Conservation (phyloP, 176 grass and related monocot species). For the Hyparrhenia diplandra region DNA sequence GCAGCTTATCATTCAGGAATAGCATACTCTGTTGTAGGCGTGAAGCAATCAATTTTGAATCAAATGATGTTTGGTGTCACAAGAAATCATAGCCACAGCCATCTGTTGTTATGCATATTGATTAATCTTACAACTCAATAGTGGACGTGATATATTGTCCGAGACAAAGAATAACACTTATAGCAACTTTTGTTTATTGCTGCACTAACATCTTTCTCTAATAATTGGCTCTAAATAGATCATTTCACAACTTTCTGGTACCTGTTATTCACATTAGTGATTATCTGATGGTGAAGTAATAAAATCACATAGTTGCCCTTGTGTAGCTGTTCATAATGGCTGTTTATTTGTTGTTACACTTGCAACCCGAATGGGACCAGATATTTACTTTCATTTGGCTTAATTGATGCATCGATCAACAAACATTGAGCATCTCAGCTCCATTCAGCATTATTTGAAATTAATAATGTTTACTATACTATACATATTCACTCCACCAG, state of each 20-base stretch:
- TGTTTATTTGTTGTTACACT: not conserved
- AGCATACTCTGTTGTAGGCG: not conserved
- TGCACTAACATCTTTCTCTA: not conserved
- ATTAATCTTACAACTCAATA: no score
- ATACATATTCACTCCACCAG: not conserved
- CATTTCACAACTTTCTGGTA: not conserved
- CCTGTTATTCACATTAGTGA: not conserved
- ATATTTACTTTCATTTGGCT: not conserved
- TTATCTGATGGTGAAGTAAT: not conserved
- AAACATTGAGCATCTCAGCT: not conserved
- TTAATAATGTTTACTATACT: not conserved
- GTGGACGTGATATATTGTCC: not conserved
- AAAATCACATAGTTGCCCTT: not conserved
- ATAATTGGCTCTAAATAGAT: not conserved
- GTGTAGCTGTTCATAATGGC: not conserved
- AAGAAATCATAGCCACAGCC: not conserved
- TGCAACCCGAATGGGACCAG: not conserved
- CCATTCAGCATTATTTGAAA: slow-evolving; percentile 1
- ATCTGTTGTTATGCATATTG: not conserved
- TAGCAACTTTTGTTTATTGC: not conserved
- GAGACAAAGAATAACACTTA: not conserved
- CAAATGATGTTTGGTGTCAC: not conserved
- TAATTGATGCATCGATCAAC: not conserved
- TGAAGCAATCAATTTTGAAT: not conserved
- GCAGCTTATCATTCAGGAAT: not conserved